These are phyloP conservation scores for Aotearoamyces nothofagi DNA, from an alignment of 2,329 filamentous ascomycete species.

Conservation along the genomic window DNA sequence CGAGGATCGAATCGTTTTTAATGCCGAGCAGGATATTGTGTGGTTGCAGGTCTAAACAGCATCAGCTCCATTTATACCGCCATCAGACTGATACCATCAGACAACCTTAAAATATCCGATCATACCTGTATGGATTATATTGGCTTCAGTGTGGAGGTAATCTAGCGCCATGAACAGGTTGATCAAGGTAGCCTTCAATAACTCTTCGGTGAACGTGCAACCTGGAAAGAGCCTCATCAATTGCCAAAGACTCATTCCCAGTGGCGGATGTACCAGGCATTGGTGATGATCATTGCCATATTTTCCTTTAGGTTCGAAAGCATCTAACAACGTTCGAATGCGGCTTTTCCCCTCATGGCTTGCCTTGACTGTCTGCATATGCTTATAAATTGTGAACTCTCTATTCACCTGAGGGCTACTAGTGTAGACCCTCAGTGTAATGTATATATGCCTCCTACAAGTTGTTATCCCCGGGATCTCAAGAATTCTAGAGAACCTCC, in stretches of 20 bases:
- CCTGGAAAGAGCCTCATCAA: constrained; percentile 5
- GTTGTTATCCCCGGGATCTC: no score
- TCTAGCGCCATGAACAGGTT: constrained; percentile 11
- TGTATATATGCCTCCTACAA: no score
- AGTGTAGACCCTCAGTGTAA: no score
- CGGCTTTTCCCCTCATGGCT: constrained; percentile 17
- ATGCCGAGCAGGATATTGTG: constrained; percentile 19
- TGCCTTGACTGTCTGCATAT: constrained; percentile 12
- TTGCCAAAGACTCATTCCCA: constrained; percentile 8
- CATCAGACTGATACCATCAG: no score
- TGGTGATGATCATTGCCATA: constrained; percentile 7
- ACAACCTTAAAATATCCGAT: no score
- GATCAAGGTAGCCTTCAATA: constrained; percentile 8
- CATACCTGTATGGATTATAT: constrained; percentile 13
- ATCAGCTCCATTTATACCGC: no score
- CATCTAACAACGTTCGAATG: constrained; percentile 19
- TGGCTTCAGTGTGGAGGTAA: constrained; percentile 12
- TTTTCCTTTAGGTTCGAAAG: constrained; percentile 17
- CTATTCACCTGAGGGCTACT: no score
- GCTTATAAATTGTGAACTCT: constrained; percentile 12
- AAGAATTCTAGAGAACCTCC: no score
- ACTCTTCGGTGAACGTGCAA: constrained; percentile 4
- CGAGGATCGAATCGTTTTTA: constrained; percentile 16
- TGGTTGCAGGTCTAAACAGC: constrained; percentile 17
- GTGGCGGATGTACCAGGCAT: constrained; percentile 12